phyloP scores from a whole-genome alignment of 2,329 filamentous ascomycete genomes.

The Aureobasidium sp. region DNA sequence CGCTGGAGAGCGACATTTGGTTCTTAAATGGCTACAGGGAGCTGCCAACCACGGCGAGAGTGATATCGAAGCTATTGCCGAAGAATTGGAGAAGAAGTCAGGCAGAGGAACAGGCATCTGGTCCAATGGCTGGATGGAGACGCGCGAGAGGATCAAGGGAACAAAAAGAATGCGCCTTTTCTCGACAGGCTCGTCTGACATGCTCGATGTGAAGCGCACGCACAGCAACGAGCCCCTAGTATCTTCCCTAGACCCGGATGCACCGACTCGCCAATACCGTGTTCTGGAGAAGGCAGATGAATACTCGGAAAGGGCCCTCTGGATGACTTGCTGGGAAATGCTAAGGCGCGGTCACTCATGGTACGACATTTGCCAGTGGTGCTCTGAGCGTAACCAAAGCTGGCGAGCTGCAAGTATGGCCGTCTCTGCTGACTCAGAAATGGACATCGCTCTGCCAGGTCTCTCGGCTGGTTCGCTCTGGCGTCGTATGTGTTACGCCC shows the following conservation, averaged over 20 bases:
- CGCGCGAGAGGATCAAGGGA: conserved; percentile 79
- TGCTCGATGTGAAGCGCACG: conserved; percentile 37
- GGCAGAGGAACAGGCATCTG: conserved; percentile 70
- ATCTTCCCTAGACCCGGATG: conserved; percentile 88
- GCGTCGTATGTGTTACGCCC: conserved; percentile 69
- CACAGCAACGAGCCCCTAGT: conserved; percentile 58
- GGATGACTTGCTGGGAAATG: conserved; percentile 91
- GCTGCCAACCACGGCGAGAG: conserved; percentile 60
- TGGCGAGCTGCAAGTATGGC: conserved; percentile 85
- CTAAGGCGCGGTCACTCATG: conserved; percentile 73
- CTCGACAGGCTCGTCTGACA: conserved; percentile 37
- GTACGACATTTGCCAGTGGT: conserved; percentile 74
- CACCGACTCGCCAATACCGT: conserved; percentile 67
- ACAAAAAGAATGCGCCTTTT: conserved; percentile 67
- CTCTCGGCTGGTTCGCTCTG: conserved; percentile 47
- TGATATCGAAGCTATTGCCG: conserved; percentile 66
- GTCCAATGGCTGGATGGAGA: conserved; percentile 86
- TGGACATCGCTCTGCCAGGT: conserved; percentile 30
- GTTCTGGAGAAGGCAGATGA: conserved; percentile 74
- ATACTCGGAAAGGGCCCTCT: conserved; percentile 82
- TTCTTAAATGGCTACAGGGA: conserved; percentile 79
- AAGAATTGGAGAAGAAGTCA: conserved; percentile 56
- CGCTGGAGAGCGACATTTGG: conserved; percentile 68
- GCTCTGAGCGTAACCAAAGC: conserved; percentile 71
- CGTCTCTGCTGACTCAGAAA: conserved; percentile 47